Percentiles rank a stretch among this genome's conserved stretches.
These are phyloP conservation scores for Paramecium sexaurelia DNA, from an alignment of 73 alveolate genomes.

Conservation along the genomic window DNA sequence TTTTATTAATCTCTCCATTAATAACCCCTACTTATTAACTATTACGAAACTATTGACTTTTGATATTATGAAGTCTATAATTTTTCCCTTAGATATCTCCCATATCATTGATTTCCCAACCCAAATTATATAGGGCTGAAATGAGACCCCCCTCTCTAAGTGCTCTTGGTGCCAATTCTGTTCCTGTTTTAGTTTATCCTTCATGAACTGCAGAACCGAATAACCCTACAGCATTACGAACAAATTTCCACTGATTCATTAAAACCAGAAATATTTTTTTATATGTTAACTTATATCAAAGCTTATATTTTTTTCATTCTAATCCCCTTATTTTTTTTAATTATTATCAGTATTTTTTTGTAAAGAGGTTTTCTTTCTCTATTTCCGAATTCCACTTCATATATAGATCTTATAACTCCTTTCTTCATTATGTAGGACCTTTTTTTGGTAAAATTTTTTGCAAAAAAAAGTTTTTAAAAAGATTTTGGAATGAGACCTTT, in stretches of 20 bases:
- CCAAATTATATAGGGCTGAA: not conserved
- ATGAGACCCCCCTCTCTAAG: conserved; percentile 3
- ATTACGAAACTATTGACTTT: not conserved
- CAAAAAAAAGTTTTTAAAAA: conserved; percentile 97
- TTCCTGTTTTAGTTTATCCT: conserved; percentile 1
- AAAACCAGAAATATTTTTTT: not conserved
- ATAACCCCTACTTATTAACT: not conserved
- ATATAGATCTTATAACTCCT: conserved; percentile 95
- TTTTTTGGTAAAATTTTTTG: conserved; percentile 96
- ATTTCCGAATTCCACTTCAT: conserved; percentile 97
- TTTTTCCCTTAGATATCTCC: not conserved
- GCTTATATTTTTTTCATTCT: not conserved
- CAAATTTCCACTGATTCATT: not conserved
- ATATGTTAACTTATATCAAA: not conserved
- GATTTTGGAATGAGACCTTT: conserved; percentile 98
- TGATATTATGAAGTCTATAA: not conserved
- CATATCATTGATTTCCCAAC: not conserved
- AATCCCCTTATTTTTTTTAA: not conserved
- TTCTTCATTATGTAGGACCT: conserved; percentile 92
- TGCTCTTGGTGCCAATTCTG: conserved; percentile 32
- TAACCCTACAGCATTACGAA: not conserved
- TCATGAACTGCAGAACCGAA: not conserved
- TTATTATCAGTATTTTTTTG: conserved; percentile 75
- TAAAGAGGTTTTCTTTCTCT: conserved; percentile 90
- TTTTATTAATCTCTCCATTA: not conserved